Evolutionary conservation across 75 land plant genomes (phyloP), one percentile per base, ranked within the genome.

Genomic region (Sequoia sempervirens): DNA sequence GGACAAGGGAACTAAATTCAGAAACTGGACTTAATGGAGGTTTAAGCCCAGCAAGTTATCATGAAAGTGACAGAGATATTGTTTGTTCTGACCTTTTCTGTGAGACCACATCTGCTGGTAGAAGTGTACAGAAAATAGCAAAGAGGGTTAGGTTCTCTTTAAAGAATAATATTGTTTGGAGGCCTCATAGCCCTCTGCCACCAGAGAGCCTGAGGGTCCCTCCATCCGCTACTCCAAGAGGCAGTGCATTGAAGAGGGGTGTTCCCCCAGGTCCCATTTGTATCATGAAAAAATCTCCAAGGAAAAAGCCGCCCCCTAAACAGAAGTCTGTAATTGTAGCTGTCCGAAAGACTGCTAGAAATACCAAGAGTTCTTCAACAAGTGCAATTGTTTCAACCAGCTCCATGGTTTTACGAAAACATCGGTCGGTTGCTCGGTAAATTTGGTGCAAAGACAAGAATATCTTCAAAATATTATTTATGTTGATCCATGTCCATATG

Each of bases 191-290:
- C 32, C 91, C 91, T 81, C 82, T 89, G 30, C 91, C 91, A 38
- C 91, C 91, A 32, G 86, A 84, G 75, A 82, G 82, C 11, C 46
- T 90, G 72, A 90, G 88, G 46, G 85, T 87, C 13, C 91, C 91
- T 79, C 88, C 91, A 58, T 83, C 86, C 20, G 88, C 91, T n/a
- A 89, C 91, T 23, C 91, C 91, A 54, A 86, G 89, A 84, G 91
- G 91, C 3, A 90, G 91, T 82, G 91, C 91, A 5, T 38, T 90
- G 82, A 90, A 90, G 82, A 86, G 86, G 76, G 91, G 91, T 13
- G 85, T 90, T 34, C 82, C 82, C 15, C 85, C 91, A 46, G 91
- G 90, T 32, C 90, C 90, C 20, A 84, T 90, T 40, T 81, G 61
- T 81, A 81, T 54, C 37, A 81, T 81, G 37, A 81, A 81, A 18